These are phyloP conservation scores for Biscogniauxia marginata DNA, from an alignment of 2,329 filamentous ascomycete genomes.

Conservation along the genomic window DNA sequence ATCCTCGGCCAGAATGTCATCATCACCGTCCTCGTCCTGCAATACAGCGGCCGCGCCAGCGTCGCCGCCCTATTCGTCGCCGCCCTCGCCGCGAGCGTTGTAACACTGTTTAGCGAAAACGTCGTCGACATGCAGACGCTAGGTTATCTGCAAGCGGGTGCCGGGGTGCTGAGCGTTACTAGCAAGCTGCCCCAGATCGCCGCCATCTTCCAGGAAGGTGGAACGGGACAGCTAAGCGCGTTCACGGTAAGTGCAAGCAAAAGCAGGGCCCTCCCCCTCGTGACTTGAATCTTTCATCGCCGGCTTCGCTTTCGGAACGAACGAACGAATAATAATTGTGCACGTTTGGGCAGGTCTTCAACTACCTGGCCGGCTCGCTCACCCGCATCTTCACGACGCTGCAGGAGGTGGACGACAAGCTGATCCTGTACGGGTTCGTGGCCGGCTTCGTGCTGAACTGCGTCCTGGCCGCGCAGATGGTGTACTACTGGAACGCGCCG, in stretches of 20 bases:
- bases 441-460: slow-evolving; percentile 88
- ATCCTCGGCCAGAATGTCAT: slow-evolving; percentile 91
- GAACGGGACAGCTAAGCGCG: slow-evolving; percentile 92
- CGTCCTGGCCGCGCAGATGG: slow-evolving; percentile 83
- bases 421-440: slow-evolving; percentile 93
- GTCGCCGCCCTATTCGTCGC: slow-evolving; percentile 77
- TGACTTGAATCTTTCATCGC: background rate
- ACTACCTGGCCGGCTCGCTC: slow-evolving; percentile 90
- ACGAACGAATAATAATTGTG: background rate
- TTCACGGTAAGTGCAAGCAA: slow-evolving; percentile 69
- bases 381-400: slow-evolving; percentile 96
- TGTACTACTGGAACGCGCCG: slow-evolving; percentile 90
- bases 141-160: slow-evolving; percentile 77
- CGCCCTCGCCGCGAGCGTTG: slow-evolving; percentile 66
- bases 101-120: slow-evolving; percentile 66
- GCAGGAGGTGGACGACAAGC: slow-evolving; percentile 93
- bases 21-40: slow-evolving; percentile 82
- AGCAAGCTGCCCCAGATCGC: slow-evolving; percentile 94
- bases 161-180: slow-evolving; percentile 77
- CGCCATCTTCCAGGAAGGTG: slow-evolving; percentile 79
- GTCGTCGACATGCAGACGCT: slow-evolving; percentile 66
- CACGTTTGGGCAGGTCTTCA: slow-evolving; percentile 72
- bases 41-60: slow-evolving; percentile 69
- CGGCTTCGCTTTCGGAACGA: too few species aligned
- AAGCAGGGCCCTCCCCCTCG: background rate